Evolutionary conservation across 208 protist species (phyloP).

Genomic region (Leishmania major): DNA sequence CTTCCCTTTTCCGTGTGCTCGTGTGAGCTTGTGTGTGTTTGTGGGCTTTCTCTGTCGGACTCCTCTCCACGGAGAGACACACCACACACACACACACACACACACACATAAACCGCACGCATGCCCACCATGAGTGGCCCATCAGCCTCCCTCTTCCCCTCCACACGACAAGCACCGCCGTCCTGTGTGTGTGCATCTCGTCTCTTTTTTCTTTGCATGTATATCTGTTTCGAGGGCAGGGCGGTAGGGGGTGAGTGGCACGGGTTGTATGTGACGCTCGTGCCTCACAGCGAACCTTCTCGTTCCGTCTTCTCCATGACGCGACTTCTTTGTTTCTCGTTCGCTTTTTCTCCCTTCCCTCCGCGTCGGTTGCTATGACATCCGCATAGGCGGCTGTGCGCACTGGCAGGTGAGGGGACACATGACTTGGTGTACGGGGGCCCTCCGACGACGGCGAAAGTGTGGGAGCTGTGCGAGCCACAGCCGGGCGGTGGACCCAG

Average conservation of each 20-base stretch:
- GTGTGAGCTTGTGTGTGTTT: background rate
- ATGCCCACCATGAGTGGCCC: background rate
- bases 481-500: background rate
- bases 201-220: constrained; percentile 17
- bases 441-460: background rate
- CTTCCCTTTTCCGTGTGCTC: background rate
- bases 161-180: background rate
- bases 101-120: background rate
- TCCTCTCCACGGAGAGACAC: background rate
- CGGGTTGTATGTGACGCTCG: background rate
- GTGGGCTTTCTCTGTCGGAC: background rate
- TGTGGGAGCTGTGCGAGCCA: background rate
- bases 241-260: background rate
- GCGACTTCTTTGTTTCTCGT: background rate
- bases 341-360: background rate
- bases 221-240: background rate
- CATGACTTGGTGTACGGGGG: background rate
- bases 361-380: background rate
- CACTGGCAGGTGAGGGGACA: background rate
- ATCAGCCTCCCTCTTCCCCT: background rate
- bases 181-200: background rate
- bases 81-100: background rate
- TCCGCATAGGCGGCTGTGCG: background rate
- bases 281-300: background rate
- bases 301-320: background rate